Base-by-base conservation (phyloP, 306 rosid species). In the Urtica urens region DNA sequence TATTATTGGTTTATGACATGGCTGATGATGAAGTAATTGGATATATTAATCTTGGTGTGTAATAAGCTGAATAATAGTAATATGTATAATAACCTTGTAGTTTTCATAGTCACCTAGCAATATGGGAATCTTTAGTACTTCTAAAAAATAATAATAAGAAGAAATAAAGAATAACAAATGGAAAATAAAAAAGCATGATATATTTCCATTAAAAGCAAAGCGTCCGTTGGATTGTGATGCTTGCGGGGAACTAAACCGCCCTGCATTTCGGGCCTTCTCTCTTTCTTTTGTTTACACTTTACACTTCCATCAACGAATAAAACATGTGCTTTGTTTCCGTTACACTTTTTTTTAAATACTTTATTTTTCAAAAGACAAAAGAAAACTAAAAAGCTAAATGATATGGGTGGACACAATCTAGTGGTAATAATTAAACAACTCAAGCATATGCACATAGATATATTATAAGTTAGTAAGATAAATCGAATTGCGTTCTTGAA, bases 191-290 rank as follows among this genome's bases (percentile, higher is more conserved):
- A 20, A 2, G 33, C 52, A 17, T 38, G 16, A 42, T 50, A 51
- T 22, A 31, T 69, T 69, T 79, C 73, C 67, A 60, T 72, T 69
- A 57, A 66, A 79, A 79, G 82, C 71, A 63, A 75, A 79, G 78
- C 66, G 23, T 68, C 63, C 37, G 37, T 38, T 38, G 64, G 20
- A 59, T 42, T 49, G 65, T 59, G 46, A 72, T 62, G 62, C 79
- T 79, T 72, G 79, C 51, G 55, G 75, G 65, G 14, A 72, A 72
- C 66, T 68, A 56, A 62, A 79, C 74, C 63, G 22, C 57, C 65
- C 30, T 60, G n/a, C n/a, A 51, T 60, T 66, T 51, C 49, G 60
- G 30, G 33, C 34, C 33, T 16, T 60, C n/a, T n/a, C n/a, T 38
- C 46, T 35, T 12, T 59, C 48, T 19, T 5, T 72, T 37, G 53